A percentile compares a stretch with the other conserved stretches of the same genome.
Conservation (phyloP, 768 basidiomycete genomes). For the Gymnopilus dilepis region DNA sequence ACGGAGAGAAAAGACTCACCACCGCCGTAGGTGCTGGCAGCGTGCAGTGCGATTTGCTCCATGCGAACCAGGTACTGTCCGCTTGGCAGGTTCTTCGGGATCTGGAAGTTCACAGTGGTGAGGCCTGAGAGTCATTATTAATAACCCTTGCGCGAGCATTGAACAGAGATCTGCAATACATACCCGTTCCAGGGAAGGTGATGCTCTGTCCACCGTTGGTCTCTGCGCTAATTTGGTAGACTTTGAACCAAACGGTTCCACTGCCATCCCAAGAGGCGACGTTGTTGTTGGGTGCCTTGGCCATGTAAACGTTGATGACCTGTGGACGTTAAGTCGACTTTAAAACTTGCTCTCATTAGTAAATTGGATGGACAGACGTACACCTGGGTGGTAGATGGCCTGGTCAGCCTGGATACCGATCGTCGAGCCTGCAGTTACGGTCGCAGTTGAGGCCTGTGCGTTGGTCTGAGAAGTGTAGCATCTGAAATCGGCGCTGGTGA, state of each 20-base stretch:
- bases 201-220: conserved; percentile 53
- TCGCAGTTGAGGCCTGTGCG: conserved; percentile 47
- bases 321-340: neutral
- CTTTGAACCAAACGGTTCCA: conserved; percentile 54
- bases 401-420: conserved; percentile 17
- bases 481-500: conserved; percentile 51
- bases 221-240: conserved; percentile 43
- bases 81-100: conserved; percentile 42
- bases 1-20: conserved; percentile 34
- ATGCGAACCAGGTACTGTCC: conserved; percentile 49
- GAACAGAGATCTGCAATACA: conserved; percentile 7
- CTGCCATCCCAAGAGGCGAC: conserved; percentile 41
- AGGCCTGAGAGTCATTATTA: conserved; percentile 6
- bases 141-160: too few relatives aligned
- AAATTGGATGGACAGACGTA: conserved; percentile 1
- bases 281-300: conserved; percentile 31
- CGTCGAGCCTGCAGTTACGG: conserved; percentile 35
- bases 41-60: conserved; percentile 50
- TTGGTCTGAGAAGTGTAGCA: conserved; percentile 49
- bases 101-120: conserved; percentile 39
- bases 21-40: conserved; percentile 43
- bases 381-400: conserved; percentile 25
- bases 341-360: neutral
- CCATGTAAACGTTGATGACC: conserved; percentile 30
- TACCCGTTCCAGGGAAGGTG: conserved; percentile 49